phyloP scores from a whole-genome alignment of 345 rosid species.

The Nasturtium officinale region DNA sequence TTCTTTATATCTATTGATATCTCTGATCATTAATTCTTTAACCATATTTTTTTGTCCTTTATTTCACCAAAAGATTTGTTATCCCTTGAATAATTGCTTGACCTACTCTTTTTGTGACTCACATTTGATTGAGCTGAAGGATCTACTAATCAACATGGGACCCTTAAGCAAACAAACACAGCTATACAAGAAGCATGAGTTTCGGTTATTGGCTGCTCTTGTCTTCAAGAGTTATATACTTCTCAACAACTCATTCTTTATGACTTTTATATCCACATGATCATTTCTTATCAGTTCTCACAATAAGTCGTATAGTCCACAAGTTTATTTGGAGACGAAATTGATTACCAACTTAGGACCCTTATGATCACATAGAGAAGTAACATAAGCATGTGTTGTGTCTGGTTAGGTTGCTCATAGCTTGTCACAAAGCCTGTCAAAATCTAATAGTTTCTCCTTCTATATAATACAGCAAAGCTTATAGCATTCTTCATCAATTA shows the following conservation, averaged over 20 bases:
- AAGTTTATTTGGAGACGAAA: not conserved
- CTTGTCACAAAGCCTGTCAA: not conserved
- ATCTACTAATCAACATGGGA: too few relatives aligned
- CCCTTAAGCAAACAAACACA: too few relatives aligned
- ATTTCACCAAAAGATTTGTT: too few relatives aligned
- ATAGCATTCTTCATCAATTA: conserved; percentile 20
- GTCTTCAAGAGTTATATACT: not conserved
- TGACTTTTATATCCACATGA: not conserved
- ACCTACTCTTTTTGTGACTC: not conserved
- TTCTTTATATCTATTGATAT: not conserved
- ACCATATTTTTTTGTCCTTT: too few relatives aligned
- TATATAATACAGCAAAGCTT: conserved; percentile 24
- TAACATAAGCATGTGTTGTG: conserved; percentile 25
- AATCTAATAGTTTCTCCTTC: not conserved
- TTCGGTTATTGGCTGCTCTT: conserved; percentile 1
- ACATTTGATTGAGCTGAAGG: too few relatives aligned
- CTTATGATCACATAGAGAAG: conserved; percentile 6
- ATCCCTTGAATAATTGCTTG: not conserved
- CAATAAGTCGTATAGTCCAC: not conserved
- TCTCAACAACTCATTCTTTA: not conserved
- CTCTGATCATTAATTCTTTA: not conserved
- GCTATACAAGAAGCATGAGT: too few relatives aligned
- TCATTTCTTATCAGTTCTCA: not conserved
- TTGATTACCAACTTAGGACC: not conserved
- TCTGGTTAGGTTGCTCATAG: not conserved